These are phyloP conservation scores for Eucalyptus cloeziana DNA, from an alignment of 345 rosid species.

Conservation along the genomic window DNA sequence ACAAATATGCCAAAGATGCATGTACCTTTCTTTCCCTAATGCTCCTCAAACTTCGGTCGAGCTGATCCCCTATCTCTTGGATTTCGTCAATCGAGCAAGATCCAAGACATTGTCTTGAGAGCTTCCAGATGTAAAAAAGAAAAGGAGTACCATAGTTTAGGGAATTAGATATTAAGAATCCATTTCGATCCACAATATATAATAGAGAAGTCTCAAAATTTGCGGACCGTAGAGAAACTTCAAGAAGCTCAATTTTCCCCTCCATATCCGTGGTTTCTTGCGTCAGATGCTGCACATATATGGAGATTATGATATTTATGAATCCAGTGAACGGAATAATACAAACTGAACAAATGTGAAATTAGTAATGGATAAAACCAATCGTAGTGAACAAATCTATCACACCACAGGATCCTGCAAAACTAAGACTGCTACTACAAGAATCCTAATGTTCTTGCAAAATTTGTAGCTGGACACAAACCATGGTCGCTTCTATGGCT, in stretches of 20 bases:
- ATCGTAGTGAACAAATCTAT: neutral
- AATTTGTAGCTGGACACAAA: neutral
- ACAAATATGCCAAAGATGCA: neutral
- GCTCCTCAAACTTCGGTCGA: slow-evolving; percentile 29
- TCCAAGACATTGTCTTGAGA: slow-evolving; percentile 34
- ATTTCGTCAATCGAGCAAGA: slow-evolving; percentile 33
- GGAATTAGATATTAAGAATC: neutral
- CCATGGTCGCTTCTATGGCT: neutral
- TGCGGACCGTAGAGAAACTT: slow-evolving; percentile 30
- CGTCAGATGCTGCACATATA: slow-evolving; percentile 23
- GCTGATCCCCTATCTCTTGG: slow-evolving; percentile 2
- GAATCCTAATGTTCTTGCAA: neutral
- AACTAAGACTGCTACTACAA: neutral
- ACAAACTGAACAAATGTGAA: neutral
- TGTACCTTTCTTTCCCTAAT: slow-evolving; percentile 55
- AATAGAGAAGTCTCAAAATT: neutral
- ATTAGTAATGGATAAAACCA: neutral
- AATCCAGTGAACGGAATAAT: neutral
- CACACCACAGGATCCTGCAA: neutral
- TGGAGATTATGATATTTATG: neutral
- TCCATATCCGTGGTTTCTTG: slow-evolving; percentile 20
- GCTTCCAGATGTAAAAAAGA: slow-evolving; percentile 16
- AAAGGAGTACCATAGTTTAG: neutral
- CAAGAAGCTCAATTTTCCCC: slow-evolving; percentile 38
- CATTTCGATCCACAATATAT: neutral